Conservation (phyloP, 257 asterid species). For the Solanum acaule region DNA sequence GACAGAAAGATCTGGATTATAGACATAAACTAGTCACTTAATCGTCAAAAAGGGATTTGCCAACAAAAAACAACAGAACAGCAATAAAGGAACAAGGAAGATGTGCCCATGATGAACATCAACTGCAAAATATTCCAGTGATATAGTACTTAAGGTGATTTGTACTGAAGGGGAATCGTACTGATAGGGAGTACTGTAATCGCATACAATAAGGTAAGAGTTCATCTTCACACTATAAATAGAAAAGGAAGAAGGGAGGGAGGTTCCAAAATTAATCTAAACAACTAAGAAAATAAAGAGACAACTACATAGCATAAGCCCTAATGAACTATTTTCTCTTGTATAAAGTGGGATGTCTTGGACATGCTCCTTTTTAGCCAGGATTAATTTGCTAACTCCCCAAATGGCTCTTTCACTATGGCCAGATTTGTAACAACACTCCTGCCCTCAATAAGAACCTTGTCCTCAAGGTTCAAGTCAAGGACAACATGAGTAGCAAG, state of each 20-base stretch:
- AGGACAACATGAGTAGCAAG: background rate
- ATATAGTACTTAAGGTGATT: background rate
- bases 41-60: background rate
- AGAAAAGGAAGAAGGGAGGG: background rate
- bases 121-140: background rate
- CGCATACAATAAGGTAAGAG: background rate
- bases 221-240: background rate
- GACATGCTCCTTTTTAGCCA: background rate
- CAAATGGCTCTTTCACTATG: background rate
- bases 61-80: background rate
- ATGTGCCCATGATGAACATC: background rate
- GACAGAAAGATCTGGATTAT: slow-evolving; percentile 56
- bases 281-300: background rate
- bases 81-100: background rate
- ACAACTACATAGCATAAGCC: background rate
- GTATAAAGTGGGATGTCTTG: background rate
- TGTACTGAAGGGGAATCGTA: background rate
- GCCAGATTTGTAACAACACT: background rate
- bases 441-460: background rate
- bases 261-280: background rate
- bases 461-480: background rate
- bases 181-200: background rate
- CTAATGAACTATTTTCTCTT: background rate
- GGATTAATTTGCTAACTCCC: background rate
- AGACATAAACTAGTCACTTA: background rate